Evolutionary conservation across 768 basidiomycete species (phyloP).

Genomic region (Cystofilobasidium macerans): DNA sequence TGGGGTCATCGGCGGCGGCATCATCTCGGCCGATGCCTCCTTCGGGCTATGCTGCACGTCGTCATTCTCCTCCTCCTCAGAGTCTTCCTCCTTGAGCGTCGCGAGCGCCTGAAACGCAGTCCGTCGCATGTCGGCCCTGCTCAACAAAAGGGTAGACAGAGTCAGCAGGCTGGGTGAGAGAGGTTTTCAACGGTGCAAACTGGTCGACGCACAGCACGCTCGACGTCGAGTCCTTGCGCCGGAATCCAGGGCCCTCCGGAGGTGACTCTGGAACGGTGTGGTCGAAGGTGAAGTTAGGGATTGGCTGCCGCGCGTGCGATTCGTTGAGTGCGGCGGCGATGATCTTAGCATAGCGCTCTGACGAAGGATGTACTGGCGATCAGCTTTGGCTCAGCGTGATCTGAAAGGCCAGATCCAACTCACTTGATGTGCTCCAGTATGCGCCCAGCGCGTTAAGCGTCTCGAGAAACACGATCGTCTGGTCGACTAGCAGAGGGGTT

Average conservation of each 20-base stretch:
- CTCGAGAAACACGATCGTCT: conserved; percentile 20
- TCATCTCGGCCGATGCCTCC: not conserved
- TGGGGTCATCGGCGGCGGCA: not conserved
- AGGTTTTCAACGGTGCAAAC: no score
- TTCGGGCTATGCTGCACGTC: not conserved
- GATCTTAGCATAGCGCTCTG: conserved; percentile 23
- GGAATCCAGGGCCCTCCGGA: not conserved
- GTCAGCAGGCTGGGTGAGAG: not conserved
- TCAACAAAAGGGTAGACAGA: not conserved
- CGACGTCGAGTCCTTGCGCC: conserved; percentile 2
- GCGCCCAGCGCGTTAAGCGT: conserved; percentile 1
- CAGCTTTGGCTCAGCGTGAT: not conserved
- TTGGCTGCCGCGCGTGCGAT: conserved; percentile 1
- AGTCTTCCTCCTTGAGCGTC: conserved; percentile 16
- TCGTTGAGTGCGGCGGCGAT: conserved; percentile 9
- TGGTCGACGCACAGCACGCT: not conserved
- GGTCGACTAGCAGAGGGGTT: not conserved
- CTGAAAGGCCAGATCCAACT: not conserved
- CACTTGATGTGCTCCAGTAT: conserved; percentile 12
- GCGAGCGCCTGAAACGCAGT: conserved; percentile 18
- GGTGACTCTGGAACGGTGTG: not conserved
- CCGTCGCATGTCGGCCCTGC: conserved; percentile 21
- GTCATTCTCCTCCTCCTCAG: not conserved
- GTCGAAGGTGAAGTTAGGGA: not conserved
- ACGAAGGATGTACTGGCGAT: no score